Percentiles rank a stretch among this genome's conserved stretches.
Evolutionary conservation across 1,284 basidiomycete species (phyloP).

Genomic region (Meripilus lineatus): DNA sequence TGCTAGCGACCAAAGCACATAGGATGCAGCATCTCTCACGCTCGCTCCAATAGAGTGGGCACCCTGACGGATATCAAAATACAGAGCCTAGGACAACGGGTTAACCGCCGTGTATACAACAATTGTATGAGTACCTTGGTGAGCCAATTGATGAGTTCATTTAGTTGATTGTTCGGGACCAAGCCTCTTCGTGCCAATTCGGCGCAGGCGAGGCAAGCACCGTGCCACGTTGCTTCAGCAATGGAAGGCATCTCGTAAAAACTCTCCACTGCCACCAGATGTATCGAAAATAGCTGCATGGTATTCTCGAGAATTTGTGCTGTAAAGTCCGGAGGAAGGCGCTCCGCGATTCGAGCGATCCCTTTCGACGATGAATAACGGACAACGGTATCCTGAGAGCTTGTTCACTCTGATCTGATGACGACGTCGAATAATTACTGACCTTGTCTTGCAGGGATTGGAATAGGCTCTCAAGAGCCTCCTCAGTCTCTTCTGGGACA

Average conservation of each 20-base stretch:
- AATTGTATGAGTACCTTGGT: constrained; percentile 60
- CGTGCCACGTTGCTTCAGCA: constrained; percentile 91
- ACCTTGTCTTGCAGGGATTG: constrained; percentile 81
- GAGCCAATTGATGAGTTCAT: constrained; percentile 70
- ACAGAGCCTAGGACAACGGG: constrained; percentile 72
- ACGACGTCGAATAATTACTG: too few species aligned
- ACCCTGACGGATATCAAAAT: constrained; percentile 90
- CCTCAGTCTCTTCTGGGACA: constrained; percentile 78
- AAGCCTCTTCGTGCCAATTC: constrained; percentile 87
- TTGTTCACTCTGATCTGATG: background rate
- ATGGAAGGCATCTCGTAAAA: constrained; percentile 70
- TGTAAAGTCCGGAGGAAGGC: constrained; percentile 72
- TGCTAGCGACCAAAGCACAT: constrained; percentile 93
- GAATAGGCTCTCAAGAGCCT: constrained; percentile 72
- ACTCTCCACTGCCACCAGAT: constrained; percentile 53
- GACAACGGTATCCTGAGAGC: constrained; percentile 96
- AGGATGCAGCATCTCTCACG: constrained; percentile 92
- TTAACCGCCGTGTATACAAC: too few species aligned
- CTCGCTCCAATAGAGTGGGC: constrained; percentile 91
- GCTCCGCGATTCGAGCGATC: constrained; percentile 79
- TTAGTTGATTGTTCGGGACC: constrained; percentile 52
- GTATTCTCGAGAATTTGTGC: constrained; percentile 81
- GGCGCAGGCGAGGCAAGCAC: constrained; percentile 88
- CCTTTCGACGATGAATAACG: constrained; percentile 96
- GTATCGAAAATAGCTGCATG: constrained; percentile 64